Percentiles rank a stretch among this genome's conserved stretches.
Conservation (phyloP, 805 yeast genomes). For the Wickerhamiella galacta region DNA sequence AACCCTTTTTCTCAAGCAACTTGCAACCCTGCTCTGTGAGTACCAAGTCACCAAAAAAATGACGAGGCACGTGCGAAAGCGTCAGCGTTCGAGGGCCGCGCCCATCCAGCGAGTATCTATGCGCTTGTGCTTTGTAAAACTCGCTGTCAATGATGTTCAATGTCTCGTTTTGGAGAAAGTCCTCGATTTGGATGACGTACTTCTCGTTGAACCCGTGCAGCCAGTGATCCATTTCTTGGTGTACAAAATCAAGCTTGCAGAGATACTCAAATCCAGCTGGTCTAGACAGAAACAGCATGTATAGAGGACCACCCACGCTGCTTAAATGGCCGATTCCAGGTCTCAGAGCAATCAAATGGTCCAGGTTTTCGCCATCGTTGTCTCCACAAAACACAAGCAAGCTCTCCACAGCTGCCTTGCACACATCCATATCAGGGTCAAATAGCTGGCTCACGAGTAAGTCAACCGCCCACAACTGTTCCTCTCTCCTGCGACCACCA, state of each 20-base stretch:
- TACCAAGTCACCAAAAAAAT: constrained; percentile 66
- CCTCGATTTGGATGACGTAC: constrained; percentile 21
- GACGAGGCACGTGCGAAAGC: constrained; percentile 29
- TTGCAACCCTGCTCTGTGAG: constrained; percentile 67
- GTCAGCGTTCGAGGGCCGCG: neutral
- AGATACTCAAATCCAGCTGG: constrained; percentile 55
- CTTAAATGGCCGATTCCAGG: constrained; percentile 44
- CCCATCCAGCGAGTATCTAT: neutral
- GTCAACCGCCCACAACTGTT: constrained; percentile 30
- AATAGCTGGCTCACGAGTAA: constrained; percentile 50
- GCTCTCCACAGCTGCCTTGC: constrained; percentile 37
- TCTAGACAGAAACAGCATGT: constrained; percentile 47
- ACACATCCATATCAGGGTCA: constrained; percentile 42
- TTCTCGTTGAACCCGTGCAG: constrained; percentile 24
- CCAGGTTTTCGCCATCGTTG: constrained; percentile 30
- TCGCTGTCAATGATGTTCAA: neutral
- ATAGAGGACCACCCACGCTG: constrained; percentile 36
- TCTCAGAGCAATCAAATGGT: constrained; percentile 32
- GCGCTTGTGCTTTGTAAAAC: no score
- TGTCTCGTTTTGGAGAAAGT: constrained; percentile 16
- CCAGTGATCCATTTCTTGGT: constrained; percentile 56
- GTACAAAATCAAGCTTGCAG: constrained; percentile 40
- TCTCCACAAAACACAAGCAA: constrained; percentile 39
- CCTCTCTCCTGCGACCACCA: constrained; percentile 6
- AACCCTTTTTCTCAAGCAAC: constrained; percentile 35